These are phyloP conservation scores for Grosmannia penicillata DNA, from an alignment of 2,329 filamentous ascomycete species.

Conservation along the genomic window DNA sequence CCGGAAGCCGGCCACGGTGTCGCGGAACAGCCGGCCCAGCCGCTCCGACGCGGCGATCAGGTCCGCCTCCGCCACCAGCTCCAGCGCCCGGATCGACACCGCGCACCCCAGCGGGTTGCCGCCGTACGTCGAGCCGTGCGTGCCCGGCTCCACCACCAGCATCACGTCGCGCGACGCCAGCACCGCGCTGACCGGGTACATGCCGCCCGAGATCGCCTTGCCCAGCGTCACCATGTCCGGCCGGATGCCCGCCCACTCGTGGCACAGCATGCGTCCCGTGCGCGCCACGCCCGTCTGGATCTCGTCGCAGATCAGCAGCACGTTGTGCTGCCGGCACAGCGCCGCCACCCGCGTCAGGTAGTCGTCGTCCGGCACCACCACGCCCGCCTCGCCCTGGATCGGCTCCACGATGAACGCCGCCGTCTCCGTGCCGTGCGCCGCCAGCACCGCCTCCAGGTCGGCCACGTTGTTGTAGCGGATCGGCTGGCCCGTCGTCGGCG, in stretches of 20 bases:
- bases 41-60: slow-evolving; percentile 71
- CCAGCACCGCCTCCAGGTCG: slow-evolving; percentile 66
- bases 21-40: slow-evolving; percentile 70
- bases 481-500: slow-evolving; percentile 59
- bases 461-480: slow-evolving; percentile 79
- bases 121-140: slow-evolving; percentile 96
- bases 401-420: slow-evolving; percentile 87
- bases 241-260: slow-evolving; percentile 89
- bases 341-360: slow-evolving; percentile 70
- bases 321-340: slow-evolving; percentile 89
- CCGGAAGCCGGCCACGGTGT: slow-evolving; percentile 59
- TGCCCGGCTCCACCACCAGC: slow-evolving; percentile 90
- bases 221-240: slow-evolving; percentile 89
- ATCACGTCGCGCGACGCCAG: slow-evolving; percentile 81
- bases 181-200: slow-evolving; percentile 97
- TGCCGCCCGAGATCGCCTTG: slow-evolving; percentile 94
- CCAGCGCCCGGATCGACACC: slow-evolving; percentile 85
- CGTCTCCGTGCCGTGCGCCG: slow-evolving; percentile 68
- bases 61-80: slow-evolving; percentile 84
- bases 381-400: slow-evolving; percentile 96
- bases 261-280: slow-evolving; percentile 86
- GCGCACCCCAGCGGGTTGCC: slow-evolving; percentile 93
- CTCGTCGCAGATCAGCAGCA: slow-evolving; percentile 92
- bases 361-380: slow-evolving; percentile 82
- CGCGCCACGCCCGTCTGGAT: slow-evolving; percentile 96